Evolutionary conservation across 306 rosid species (phyloP), one percentile per base, ranked within the genome.

Genomic region (Quercus engelmannii): DNA sequence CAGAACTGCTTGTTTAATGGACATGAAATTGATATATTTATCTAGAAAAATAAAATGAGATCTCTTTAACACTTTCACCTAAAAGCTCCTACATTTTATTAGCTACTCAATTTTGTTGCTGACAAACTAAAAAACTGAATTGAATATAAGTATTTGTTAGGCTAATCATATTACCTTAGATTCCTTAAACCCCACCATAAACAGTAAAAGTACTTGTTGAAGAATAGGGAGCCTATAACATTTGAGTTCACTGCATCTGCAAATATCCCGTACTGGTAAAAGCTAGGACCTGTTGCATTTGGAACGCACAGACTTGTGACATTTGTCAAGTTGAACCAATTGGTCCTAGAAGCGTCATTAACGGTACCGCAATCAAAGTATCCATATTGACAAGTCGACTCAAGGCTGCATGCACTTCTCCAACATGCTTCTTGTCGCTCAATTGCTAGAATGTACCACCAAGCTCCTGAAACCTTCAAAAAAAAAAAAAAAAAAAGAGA

Each of bases 371-470:
- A 94, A 62, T 91, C 97, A 71, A 91, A 91, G 82, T 85, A 94
- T 76, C 81, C 83, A 77, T 85, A 55, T 41, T 83, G 15, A 76
- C 97, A 91, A 77, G 20, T 52, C 35, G 81, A 41, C 76, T 88
- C 89, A 56, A 64, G 8, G 69, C 71, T 65, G 56, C 99, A 94
- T 0, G 81, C 46, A 41, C 46, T 41, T 41, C 46, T 41, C 46
- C 46, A 41, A 41, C 46, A 41, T 41, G 46, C 46, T 85, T 94
- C 97, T 85, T 94, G 92, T 64, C 99, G 82, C 75, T 94, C 97
- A 1, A 91, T 76, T 20, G 99, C 86, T 73, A 94, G 90, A 79
- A 94, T 92, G 80, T 94, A 94, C 99, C 99, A 94, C 73, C 94
- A 91, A 83, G 99, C 95, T 77, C 99, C 99, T 86, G 91, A 84